Percentiles rank a stretch among this genome's conserved stretches.
These are phyloP conservation scores for Neckera pumila DNA, from an alignment of 225 moss, liverwort and hornwort species.

Conservation along the genomic window DNA sequence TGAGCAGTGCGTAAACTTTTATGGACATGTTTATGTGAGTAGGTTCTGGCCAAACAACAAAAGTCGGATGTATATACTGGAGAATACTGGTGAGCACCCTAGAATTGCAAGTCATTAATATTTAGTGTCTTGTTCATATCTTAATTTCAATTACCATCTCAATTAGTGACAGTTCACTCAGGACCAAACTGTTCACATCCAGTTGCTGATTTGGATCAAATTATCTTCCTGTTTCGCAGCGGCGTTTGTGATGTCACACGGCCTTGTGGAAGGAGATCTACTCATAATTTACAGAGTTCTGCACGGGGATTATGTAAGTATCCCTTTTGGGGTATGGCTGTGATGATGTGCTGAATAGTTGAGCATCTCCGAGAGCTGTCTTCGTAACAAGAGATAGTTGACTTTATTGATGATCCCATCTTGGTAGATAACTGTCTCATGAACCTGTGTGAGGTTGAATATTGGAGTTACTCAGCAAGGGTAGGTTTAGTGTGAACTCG, in stretches of 20 bases:
- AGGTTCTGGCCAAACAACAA: constrained; percentile 62
- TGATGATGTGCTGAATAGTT: not conserved
- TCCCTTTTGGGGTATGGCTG: not conserved
- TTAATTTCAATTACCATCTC: not conserved
- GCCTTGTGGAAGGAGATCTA: constrained; percentile 34
- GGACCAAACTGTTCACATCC: not conserved
- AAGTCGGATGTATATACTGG: constrained; percentile 49
- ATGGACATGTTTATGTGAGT: not conserved
- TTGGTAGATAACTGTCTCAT: not conserved
- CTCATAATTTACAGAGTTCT: constrained; percentile 26
- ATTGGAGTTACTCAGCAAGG: not conserved
- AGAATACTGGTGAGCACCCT: constrained; percentile 39
- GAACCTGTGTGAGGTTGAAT: not conserved
- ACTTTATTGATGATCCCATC: not conserved
- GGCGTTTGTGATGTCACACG: constrained; percentile 33
- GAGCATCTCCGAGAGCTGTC: not conserved
- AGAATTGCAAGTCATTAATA: not conserved
- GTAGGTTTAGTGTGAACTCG: not conserved
- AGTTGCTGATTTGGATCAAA: not conserved
- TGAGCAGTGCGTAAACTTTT: not conserved
- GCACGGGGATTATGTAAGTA: constrained; percentile 34
- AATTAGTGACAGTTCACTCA: not conserved
- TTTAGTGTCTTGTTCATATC: not conserved
- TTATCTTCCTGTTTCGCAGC: not conserved
- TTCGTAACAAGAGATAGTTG: not conserved